Evolutionary conservation across 441 rosid species (phyloP).

Genomic region (Gossypium trilobum): DNA sequence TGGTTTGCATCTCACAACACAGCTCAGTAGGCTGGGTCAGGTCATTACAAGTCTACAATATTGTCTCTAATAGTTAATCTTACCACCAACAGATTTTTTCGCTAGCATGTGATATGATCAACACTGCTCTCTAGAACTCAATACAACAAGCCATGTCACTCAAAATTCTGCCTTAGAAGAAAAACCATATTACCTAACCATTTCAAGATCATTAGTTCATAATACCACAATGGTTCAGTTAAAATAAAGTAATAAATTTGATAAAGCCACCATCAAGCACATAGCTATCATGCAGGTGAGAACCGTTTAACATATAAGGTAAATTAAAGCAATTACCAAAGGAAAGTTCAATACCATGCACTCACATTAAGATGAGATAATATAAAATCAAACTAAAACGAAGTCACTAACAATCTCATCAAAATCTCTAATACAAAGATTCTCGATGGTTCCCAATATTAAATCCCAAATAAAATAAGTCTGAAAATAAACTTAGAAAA

Average conservation of each 20-base stretch:
- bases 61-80: neutral
- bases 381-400: neutral
- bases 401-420: neutral
- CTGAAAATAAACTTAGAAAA: neutral
- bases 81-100: neutral
- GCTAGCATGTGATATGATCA: neutral
- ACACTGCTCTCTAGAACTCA: neutral
- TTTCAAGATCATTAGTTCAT: neutral
- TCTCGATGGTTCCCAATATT: neutral
- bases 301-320: neutral
- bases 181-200: neutral
- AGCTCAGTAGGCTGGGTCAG: no score
- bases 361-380: neutral
- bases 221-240: neutral
- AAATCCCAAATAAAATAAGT: neutral
- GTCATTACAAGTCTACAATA: neutral
- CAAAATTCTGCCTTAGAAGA: neutral
- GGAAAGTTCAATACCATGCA: neutral
- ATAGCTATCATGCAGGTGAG: neutral
- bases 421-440: neutral
- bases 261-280: neutral
- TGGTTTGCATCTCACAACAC: no score
- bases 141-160: neutral
- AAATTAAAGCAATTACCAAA: neutral
- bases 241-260: neutral